These are phyloP conservation scores for Barnettozyma sucrosica DNA, from an alignment of 805 yeast species.

Conservation along the genomic window DNA sequence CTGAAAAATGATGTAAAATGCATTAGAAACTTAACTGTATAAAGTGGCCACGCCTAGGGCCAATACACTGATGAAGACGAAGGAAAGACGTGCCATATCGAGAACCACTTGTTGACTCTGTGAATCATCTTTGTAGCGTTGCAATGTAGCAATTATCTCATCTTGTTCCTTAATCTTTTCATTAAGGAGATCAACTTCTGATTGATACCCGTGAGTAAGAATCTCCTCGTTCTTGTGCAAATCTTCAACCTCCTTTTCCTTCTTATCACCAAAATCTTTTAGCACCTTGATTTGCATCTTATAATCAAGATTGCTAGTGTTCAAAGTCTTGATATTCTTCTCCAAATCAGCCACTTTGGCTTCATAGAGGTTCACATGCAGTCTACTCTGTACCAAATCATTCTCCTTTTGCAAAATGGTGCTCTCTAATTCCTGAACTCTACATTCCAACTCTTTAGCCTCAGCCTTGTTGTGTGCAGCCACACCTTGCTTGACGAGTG, in stretches of 20 bases:
- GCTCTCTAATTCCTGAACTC: background rate
- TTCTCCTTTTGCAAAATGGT: constrained; percentile 1
- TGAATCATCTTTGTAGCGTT: background rate
- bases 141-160: background rate
- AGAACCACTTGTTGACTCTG: background rate
- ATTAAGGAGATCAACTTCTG: background rate
- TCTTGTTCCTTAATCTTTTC: background rate
- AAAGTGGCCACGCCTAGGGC: background rate
- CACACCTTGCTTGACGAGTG: constrained; percentile 1
- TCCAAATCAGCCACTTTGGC: background rate
- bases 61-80: background rate
- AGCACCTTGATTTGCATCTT: background rate
- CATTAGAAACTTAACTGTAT: background rate
- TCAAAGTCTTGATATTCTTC: background rate
- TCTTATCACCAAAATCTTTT: background rate
- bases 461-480: background rate
- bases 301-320: background rate
- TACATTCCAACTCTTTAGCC: background rate
- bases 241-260: background rate
- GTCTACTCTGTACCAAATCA: background rate
- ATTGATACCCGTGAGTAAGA: background rate
- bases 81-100: background rate
- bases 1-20: background rate
- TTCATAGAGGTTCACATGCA: background rate
- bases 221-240: background rate